A percentile compares a stretch with the other conserved stretches of the same genome.
Evolutionary conservation across 140 eudicot species (phyloP).

Genomic region (Oenanthe javanica): DNA sequence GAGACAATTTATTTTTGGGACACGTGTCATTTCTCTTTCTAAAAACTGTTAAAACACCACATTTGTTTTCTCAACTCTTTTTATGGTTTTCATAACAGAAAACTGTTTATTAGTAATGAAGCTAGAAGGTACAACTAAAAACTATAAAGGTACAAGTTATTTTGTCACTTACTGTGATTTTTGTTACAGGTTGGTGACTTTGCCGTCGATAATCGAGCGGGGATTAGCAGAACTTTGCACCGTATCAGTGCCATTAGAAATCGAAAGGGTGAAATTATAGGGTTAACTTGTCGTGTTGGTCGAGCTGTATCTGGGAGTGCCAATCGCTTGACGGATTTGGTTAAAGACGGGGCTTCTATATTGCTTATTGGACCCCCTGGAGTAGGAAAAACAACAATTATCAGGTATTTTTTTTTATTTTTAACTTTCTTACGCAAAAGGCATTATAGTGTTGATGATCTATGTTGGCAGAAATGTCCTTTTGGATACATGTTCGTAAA

Average conservation of each 20-base stretch:
- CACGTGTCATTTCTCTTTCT: too few relatives aligned
- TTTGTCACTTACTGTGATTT: slow-evolving; percentile 8
- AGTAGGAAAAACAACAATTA: slow-evolving; percentile 91
- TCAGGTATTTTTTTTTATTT: slow-evolving; percentile 35
- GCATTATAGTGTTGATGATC: neutral
- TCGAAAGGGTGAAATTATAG: slow-evolving; percentile 76
- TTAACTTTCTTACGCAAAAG: neutral
- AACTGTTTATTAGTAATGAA: too few relatives aligned
- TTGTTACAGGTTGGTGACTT: slow-evolving; percentile 82
- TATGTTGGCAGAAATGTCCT: neutral
- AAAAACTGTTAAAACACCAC: too few relatives aligned
- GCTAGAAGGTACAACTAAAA: neutral
- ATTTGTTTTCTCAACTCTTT: too few relatives aligned
- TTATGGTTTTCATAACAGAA: too few relatives aligned
- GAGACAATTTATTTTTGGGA: too few relatives aligned
- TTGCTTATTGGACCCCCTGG: slow-evolving; percentile 98
- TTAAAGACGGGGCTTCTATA: slow-evolving; percentile 84
- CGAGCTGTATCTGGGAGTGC: slow-evolving; percentile 97
- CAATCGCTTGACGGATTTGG: slow-evolving; percentile 66
- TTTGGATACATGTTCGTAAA: neutral
- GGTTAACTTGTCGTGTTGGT: slow-evolving; percentile 95
- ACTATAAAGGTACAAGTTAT: neutral
- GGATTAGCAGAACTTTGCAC: slow-evolving; percentile 91
- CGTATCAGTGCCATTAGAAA: slow-evolving; percentile 91
- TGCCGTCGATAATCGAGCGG: slow-evolving; percentile 92